Base-by-base conservation (phyloP, 148 eudicot genomes). In the Amaranthus cruentus region DNA sequence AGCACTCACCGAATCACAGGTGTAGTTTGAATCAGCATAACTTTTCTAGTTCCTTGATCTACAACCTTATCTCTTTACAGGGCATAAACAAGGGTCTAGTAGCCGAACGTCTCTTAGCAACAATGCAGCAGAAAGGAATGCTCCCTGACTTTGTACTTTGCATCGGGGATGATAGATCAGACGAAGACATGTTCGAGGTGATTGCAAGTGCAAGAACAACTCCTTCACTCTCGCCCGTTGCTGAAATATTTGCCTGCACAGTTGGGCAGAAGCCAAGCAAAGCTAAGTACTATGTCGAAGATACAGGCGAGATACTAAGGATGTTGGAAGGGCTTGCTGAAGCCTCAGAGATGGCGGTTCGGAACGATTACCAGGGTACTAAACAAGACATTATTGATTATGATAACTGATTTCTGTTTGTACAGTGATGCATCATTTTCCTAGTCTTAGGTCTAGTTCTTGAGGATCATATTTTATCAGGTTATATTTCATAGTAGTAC, bases 101-200 rank as follows among this genome's bases (percentile, higher is more conserved):
- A 47, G 95, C 95, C 6, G 86, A 83, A 77, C 86, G 84, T 60
- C 89, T 90, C 64, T 78, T 90, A 6, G 73, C 67, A 2, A 90
- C 79, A 47, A 87, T 90, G 91, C 79, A 72, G 69, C 76, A 80
- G 69, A 87, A 82, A 75, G 87, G 79, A 60, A 84, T 87, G 87
- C 87, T 90, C 73, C 90, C 92, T 1, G 96, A 90, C 73, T 90
- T 90, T n/a, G 89, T 90, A 49, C 86, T 90, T 9, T 90, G 92
- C 63, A 87, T 90, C 1, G 96, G 96, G 5, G 96, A 90, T 56
- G 96, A 90, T 61, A 78, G 92, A 68, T 90, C 96, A 10, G 96
- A 90, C 4, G 96, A 90, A 72, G 96, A 90, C 81, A 90, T 90
- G 96, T 90, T 90, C 74, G 96, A 86, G 79, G 90, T 88, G 70